Conservation (phyloP, 2,329 filamentous ascomycete species). For the Chalaropsis thielavioides region DNA sequence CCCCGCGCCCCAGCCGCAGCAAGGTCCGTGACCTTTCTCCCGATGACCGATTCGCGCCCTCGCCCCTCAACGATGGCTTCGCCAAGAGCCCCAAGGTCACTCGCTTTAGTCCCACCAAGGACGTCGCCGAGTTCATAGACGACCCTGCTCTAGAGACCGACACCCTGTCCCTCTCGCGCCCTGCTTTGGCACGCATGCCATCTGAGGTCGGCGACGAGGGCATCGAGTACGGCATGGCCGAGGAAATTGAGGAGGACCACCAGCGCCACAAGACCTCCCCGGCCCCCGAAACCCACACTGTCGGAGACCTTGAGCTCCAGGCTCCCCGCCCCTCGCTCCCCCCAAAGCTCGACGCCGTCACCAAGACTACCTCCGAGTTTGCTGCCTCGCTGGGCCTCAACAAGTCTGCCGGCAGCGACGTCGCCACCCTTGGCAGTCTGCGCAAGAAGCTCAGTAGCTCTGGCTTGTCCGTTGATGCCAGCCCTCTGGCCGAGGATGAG, state of each 20-base stretch:
- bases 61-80: slow-evolving; percentile 66
- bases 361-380: slow-evolving; percentile 77
- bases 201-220: slow-evolving; percentile 73
- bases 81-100: slow-evolving; percentile 31
- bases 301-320: slow-evolving; percentile 68
- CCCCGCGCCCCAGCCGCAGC: slow-evolving; percentile 60
- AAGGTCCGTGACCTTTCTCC: slow-evolving; percentile 65
- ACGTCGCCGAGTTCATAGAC: slow-evolving; percentile 14
- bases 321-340: slow-evolving; percentile 81
- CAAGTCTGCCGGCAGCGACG: slow-evolving; percentile 28
- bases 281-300: slow-evolving; percentile 60
- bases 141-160: slow-evolving; percentile 22
- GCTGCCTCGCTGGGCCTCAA: slow-evolving; percentile 77
- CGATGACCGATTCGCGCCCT: slow-evolving; percentile 65
- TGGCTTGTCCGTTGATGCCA: slow-evolving; percentile 29
- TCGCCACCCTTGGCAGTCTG: slow-evolving; percentile 30
- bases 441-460: slow-evolving; percentile 37
- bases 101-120: slow-evolving; percentile 27
- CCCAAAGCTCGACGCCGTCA: slow-evolving; percentile 58
- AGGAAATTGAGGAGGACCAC: slow-evolving; percentile 32
- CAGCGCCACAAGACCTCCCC: slow-evolving; percentile 26
- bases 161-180: slow-evolving; percentile 36
- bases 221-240: slow-evolving; percentile 59
- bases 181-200: slow-evolving; percentile 67
- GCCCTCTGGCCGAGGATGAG: slow-evolving; percentile 52